These are phyloP conservation scores for Spergularia azorica DNA, from an alignment of 179 eudicot genomes.

Conservation along the genomic window DNA sequence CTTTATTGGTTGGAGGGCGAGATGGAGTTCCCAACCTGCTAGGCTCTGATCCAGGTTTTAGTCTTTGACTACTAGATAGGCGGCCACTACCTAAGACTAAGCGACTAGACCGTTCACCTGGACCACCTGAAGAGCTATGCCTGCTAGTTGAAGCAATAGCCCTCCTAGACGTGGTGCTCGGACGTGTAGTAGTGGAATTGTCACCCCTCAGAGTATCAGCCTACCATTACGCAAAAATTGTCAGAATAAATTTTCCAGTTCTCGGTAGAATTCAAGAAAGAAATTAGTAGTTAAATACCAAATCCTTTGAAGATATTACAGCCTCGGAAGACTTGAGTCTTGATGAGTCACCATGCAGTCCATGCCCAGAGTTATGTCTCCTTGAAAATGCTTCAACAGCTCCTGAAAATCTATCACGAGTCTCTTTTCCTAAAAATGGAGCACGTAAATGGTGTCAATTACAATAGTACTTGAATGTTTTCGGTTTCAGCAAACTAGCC, in stretches of 20 bases:
- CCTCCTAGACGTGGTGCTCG: conserved; percentile 44
- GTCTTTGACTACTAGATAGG: conserved; percentile 31
- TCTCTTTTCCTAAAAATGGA: conserved; percentile 60
- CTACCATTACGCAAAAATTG: conserved; percentile 20
- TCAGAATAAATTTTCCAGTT: neutral
- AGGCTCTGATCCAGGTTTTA: conserved; percentile 46
- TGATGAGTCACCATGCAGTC: conserved; percentile 41
- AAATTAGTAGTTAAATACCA: conserved; percentile 20
- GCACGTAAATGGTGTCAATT: neutral
- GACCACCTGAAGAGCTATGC: conserved; percentile 38
- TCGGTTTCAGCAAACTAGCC: too few relatives aligned
- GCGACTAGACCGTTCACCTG: conserved; percentile 35
- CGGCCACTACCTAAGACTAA: conserved; percentile 34
- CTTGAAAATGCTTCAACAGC: conserved; percentile 86
- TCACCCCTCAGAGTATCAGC: conserved; percentile 32
- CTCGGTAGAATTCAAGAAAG: neutral
- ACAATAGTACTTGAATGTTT: too few relatives aligned
- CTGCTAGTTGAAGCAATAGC: conserved; percentile 43
- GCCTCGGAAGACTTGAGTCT: conserved; percentile 37
- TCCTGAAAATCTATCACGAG: conserved; percentile 76
- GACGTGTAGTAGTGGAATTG: conserved; percentile 25
- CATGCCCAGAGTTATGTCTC: conserved; percentile 58
- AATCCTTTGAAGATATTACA: conserved; percentile 27
- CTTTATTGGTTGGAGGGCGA: conserved; percentile 34
- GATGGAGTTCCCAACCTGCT: conserved; percentile 44